Evolutionary conservation across 139 green algal genomes (phyloP).

Genomic region (Chlorella sp.): DNA sequence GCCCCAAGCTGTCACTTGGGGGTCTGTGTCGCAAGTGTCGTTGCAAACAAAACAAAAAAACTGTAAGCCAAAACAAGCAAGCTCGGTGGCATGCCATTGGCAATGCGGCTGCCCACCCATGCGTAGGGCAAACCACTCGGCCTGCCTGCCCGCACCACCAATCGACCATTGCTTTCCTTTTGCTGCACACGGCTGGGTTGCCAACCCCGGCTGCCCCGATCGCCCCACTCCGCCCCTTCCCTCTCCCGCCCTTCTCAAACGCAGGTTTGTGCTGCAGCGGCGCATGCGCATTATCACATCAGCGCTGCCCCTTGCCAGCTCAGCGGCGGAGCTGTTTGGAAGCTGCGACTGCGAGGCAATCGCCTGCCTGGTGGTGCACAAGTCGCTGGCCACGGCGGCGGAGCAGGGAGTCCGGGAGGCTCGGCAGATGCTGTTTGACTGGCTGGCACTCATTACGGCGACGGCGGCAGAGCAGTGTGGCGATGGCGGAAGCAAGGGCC

Average conservation of each 20-base stretch:
- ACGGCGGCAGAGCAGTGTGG: neutral
- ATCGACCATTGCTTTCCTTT: too few species aligned
- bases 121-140: too few species aligned
- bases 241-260: neutral
- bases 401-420: constrained; percentile 68
- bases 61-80: too few species aligned
- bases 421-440: constrained; percentile 86
- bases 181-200: too few species aligned
- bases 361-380: constrained; percentile 80
- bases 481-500: neutral
- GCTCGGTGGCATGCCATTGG: too few species aligned
- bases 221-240: neutral
- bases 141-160: too few species aligned
- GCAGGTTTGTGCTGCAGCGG: constrained; percentile 65
- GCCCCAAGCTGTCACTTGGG: too few species aligned
- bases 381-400: constrained; percentile 63
- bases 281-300: constrained; percentile 64
- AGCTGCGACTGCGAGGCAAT: constrained; percentile 67
- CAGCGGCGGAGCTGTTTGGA: constrained; percentile 65
- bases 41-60: too few species aligned
- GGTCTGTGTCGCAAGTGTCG: too few species aligned
- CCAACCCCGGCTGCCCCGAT: too few species aligned
- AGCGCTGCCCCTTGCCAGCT: constrained; percentile 47
- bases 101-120: too few species aligned
- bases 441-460: constrained; percentile 82